Conservation (phyloP, 129 eudicot genomes). For the Helianthus tuberosus region DNA sequence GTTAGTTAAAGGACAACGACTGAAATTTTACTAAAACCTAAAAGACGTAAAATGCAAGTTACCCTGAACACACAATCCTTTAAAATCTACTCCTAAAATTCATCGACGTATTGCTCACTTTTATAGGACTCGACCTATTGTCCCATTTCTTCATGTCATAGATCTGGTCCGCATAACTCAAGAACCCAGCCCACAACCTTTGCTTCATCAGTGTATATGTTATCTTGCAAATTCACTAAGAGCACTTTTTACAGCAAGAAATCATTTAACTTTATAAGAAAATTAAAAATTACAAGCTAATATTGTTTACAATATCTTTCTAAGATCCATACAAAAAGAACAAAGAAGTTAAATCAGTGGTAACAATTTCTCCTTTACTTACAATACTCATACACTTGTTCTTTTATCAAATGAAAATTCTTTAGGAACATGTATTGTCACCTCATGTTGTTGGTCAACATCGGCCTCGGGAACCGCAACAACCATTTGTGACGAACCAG, state of each 20-base stretch:
- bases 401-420: constrained; percentile 46
- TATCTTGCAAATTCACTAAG: too few species aligned
- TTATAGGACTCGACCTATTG: too few species aligned
- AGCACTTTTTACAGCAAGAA: background rate
- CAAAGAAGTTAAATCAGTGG: constrained; percentile 12
- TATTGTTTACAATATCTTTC: background rate
- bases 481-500: constrained; percentile 4
- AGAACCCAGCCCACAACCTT: too few species aligned
- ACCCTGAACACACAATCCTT: too few species aligned
- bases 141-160: too few species aligned
- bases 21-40: too few species aligned
- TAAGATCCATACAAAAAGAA: background rate
- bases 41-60: too few species aligned
- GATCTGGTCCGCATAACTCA: too few species aligned
- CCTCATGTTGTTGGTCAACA: constrained; percentile 25
- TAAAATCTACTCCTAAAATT: too few species aligned
- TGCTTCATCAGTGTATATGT: too few species aligned
- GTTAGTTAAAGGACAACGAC: too few species aligned
- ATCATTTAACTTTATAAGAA: background rate
- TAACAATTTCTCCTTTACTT: constrained; percentile 2
- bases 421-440: constrained; percentile 27
- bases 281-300: background rate
- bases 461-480: constrained; percentile 2
- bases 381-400: constrained; percentile 8
- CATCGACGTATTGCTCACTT: too few species aligned